Evolutionary conservation across 305 asterid genomes (phyloP).

Genomic region (Vinca major): DNA sequence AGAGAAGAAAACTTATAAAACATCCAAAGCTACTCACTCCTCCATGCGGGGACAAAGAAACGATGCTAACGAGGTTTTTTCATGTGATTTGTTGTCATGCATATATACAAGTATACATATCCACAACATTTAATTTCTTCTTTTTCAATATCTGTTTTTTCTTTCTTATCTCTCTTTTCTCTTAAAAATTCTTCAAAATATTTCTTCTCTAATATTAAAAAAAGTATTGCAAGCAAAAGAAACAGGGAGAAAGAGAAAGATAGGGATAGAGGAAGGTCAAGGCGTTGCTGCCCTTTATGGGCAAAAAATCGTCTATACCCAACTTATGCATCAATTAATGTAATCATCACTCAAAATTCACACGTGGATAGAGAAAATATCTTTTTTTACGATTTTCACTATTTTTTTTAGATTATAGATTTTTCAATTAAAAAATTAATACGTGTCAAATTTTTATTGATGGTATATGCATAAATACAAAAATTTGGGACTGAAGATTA

Average conservation of each 20-base stretch:
- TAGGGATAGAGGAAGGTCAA: too few relatives aligned
- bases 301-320: too few relatives aligned
- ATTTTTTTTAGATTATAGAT: too few relatives aligned
- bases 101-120: conserved; percentile 5
- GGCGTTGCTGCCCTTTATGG: not conserved
- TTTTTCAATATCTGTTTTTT: not conserved
- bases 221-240: not conserved
- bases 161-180: not conserved
- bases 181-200: not conserved
- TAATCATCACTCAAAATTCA: too few relatives aligned
- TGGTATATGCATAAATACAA: too few relatives aligned
- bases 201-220: too few relatives aligned
- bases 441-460: too few relatives aligned
- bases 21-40: not conserved
- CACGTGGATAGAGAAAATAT: too few relatives aligned
- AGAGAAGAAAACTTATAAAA: conserved; percentile 4
- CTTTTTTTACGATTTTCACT: too few relatives aligned
- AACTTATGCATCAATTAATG: too few relatives aligned
- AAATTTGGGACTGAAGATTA: not conserved
- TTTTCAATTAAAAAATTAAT: too few relatives aligned
- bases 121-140: not conserved
- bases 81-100: conserved; percentile 31
- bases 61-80: conserved; percentile 24
- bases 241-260: not conserved
- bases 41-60: conserved; percentile 24